A percentile compares a stretch with the other conserved stretches of the same genome.
These are phyloP conservation scores for Elaphomyces granulatus DNA, from an alignment of 495 filamentous ascomycete species.

Conservation along the genomic window DNA sequence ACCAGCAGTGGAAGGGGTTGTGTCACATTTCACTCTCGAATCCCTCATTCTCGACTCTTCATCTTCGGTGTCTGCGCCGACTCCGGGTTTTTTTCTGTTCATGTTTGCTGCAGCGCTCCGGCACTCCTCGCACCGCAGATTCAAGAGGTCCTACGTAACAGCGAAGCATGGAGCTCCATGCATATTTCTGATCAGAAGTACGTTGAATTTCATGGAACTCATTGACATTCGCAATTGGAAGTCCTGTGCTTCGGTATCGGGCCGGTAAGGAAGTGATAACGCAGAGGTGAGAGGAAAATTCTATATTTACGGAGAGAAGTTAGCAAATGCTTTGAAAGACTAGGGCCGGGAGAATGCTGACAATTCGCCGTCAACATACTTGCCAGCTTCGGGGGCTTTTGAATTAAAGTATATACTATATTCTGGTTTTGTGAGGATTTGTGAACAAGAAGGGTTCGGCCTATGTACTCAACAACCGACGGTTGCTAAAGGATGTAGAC, in stretches of 20 bases:
- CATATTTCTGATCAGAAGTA: constrained; percentile 44
- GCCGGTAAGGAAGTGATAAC: constrained; percentile 70
- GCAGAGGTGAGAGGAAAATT: constrained; percentile 45
- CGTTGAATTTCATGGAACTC: constrained; percentile 57
- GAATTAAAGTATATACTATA: constrained; percentile 38
- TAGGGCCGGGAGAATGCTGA: no score
- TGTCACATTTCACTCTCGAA: no score
- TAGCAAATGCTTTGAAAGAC: no score
- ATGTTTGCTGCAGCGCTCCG: constrained; percentile 25
- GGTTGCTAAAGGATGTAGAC: constrained; percentile 4
- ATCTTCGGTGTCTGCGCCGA: no score
- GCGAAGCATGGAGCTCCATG: constrained; percentile 61
- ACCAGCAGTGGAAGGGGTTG: constrained; percentile 2
- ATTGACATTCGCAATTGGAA: constrained; percentile 59
- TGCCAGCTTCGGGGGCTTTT: constrained; percentile 32
- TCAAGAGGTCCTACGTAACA: constrained; percentile 55
- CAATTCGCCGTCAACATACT: constrained; percentile 32
- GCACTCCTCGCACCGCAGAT: constrained; percentile 51
- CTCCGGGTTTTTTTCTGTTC: constrained; percentile 4
- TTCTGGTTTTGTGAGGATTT: constrained; percentile 35
- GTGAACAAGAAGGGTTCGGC: constrained; percentile 36
- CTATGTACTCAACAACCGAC: constrained; percentile 35
- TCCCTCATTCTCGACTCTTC: no score
- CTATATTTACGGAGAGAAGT: no score
- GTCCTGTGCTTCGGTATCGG: constrained; percentile 61